Conservation (phyloP, 345 rosid genomes). For the Melaleuca quinquenervia region DNA sequence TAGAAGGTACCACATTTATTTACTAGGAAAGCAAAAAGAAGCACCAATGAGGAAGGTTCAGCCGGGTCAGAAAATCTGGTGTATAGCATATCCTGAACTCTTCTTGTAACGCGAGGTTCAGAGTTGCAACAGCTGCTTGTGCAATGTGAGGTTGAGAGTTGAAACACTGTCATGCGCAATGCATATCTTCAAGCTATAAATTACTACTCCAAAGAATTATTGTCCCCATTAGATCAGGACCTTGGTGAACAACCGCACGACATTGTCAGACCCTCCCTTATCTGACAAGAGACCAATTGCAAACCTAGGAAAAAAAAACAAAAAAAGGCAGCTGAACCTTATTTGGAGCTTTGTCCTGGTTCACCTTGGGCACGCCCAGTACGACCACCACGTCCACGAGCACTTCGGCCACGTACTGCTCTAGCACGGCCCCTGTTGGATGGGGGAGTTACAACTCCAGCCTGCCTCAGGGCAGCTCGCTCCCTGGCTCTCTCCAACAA, state of each 20-base stretch:
- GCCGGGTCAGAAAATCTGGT: not conserved
- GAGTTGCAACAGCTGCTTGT: not conserved
- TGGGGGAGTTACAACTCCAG: slow-evolving; percentile 21
- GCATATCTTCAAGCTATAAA: not conserved
- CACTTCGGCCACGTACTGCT: not conserved
- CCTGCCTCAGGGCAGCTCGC: slow-evolving; percentile 46
- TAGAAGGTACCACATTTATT: not conserved
- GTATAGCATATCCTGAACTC: not conserved
- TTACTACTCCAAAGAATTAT: not conserved
- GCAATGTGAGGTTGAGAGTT: not conserved
- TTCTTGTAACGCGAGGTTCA: not conserved
- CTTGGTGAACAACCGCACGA: not conserved
- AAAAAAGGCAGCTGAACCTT: not conserved
- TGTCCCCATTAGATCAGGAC: not conserved
- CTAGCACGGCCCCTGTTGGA: slow-evolving; percentile 25
- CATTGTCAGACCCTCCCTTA: not conserved
- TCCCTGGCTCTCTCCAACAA: slow-evolving; percentile 45
- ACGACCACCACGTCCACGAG: slow-evolving; percentile 7
- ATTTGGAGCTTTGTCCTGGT: not conserved
- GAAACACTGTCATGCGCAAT: not conserved
- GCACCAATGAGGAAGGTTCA: not conserved
- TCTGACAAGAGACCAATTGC: not conserved
- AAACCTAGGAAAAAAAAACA: not conserved
- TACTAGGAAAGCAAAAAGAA: not conserved
- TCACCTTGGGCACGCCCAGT: slow-evolving; percentile 10